These are phyloP conservation scores for Populus euphratica DNA, from an alignment of 345 rosid species.

Conservation along the genomic window DNA sequence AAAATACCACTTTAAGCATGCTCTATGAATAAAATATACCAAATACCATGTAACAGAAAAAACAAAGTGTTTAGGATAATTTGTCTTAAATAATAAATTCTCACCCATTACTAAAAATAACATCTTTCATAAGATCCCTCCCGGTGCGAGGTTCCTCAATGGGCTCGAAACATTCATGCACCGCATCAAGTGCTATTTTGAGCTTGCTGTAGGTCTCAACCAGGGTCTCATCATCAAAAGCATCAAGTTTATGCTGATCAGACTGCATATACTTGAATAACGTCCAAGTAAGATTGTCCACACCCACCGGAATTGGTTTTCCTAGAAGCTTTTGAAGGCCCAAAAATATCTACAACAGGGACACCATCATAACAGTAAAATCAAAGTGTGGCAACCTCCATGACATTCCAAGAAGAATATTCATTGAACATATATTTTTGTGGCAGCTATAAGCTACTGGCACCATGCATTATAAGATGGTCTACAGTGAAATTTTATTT, in stretches of 20 bases:
- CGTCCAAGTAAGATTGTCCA: constrained; percentile 66
- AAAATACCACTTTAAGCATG: too few relatives aligned
- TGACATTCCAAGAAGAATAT: not conserved
- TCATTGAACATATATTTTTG: not conserved
- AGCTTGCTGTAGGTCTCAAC: constrained; percentile 59
- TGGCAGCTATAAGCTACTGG: not conserved
- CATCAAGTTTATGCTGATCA: constrained; percentile 26
- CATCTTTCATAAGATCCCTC: constrained; percentile 64
- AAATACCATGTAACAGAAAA: not conserved
- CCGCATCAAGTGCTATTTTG: constrained; percentile 59
- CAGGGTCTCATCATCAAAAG: constrained; percentile 36
- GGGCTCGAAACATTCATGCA: constrained; percentile 88
- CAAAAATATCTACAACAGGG: constrained; percentile 48
- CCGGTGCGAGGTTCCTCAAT: constrained; percentile 46
- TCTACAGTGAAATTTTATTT: not conserved
- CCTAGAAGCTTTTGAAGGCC: constrained; percentile 60
- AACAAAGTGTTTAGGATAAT: not conserved
- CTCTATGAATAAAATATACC: not conserved
- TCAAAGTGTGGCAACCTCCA: not conserved
- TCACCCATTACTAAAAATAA: constrained; percentile 71
- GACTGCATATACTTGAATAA: constrained; percentile 39
- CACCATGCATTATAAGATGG: not conserved
- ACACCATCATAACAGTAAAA: constrained; percentile 7
- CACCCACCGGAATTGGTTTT: constrained; percentile 53
- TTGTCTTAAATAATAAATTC: constrained; percentile 13